These are phyloP conservation scores for Syzygium grande DNA, from an alignment of 345 rosid species.

Conservation along the genomic window DNA sequence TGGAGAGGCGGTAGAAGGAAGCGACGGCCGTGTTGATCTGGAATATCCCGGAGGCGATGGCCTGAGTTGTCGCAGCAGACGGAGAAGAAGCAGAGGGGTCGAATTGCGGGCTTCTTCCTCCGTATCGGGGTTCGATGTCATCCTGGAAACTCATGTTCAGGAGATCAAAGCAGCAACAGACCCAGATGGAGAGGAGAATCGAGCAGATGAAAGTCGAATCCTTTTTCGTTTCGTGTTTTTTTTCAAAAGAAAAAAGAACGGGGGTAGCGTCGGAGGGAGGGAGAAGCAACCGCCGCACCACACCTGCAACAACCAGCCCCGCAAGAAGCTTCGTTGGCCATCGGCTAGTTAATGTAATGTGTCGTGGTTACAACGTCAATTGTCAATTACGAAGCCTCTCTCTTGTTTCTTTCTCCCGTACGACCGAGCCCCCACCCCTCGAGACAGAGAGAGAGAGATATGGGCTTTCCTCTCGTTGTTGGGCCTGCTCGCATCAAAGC, in stretches of 20 bases:
- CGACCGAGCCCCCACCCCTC: background rate
- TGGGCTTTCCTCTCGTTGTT: background rate
- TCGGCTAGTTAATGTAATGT: background rate
- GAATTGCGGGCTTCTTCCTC: constrained; percentile 5
- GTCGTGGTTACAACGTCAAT: background rate
- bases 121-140: constrained; percentile 2
- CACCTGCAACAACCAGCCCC: background rate
- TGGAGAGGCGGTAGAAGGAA: constrained; percentile 61
- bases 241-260: background rate
- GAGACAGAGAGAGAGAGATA: background rate
- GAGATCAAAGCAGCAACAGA: background rate
- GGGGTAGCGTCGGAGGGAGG: background rate
- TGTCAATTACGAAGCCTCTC: background rate
- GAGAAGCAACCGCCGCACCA: background rate
- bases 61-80: constrained; percentile 25
- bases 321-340: background rate
- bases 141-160: constrained; percentile 15
- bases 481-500: background rate
- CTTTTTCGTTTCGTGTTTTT: too few relatives aligned
- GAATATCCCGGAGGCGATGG: constrained; percentile 68
- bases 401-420: background rate
- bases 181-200: background rate
- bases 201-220: background rate
- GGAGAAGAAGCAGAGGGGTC: constrained; percentile 18
- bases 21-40: constrained; percentile 60